Evolutionary conservation across 768 basidiomycete genomes (phyloP).

Genomic region (Trametes cinnabarina): DNA sequence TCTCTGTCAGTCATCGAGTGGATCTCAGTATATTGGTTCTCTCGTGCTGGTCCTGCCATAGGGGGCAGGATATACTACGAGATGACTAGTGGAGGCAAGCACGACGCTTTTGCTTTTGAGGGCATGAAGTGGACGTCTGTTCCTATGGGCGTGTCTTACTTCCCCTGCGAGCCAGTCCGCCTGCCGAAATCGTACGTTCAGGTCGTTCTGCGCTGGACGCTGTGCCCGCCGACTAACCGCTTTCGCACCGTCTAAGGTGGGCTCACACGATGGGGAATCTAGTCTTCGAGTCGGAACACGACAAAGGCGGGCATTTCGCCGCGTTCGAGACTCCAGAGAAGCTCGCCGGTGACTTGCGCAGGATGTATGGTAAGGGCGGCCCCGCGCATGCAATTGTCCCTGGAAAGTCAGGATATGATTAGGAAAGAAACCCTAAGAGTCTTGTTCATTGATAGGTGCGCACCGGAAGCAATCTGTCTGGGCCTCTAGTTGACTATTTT

Average conservation of each 20-base stretch:
- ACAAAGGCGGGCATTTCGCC: constrained; percentile 29
- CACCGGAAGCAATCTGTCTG: too few species aligned
- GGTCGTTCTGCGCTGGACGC: not conserved
- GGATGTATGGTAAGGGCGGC: constrained; percentile 31
- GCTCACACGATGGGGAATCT: constrained; percentile 23
- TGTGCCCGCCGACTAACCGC: not conserved
- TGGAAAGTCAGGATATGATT: constrained; percentile 17
- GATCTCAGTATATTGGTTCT: constrained; percentile 39
- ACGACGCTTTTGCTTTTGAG: not conserved
- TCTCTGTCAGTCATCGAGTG: constrained; percentile 33
- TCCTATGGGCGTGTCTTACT: constrained; percentile 32
- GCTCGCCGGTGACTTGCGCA: constrained; percentile 24
- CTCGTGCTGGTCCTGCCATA: constrained; percentile 32
- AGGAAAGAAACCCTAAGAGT: not conserved
- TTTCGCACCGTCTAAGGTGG: constrained; percentile 19
- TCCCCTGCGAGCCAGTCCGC: constrained; percentile 28
- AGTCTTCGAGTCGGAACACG: constrained; percentile 28
- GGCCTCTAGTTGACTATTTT: too few species aligned
- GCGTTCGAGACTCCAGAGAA: constrained; percentile 27
- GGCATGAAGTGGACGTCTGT: constrained; percentile 14
- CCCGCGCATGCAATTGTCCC: constrained; percentile 24
- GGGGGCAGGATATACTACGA: constrained; percentile 35
- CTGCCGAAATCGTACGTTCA: constrained; percentile 22
- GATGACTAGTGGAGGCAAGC: constrained; percentile 4
- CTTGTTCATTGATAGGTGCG: too few species aligned